Percentiles rank a stretch among this genome's conserved stretches.
Evolutionary conservation across 345 rosid genomes (phyloP).

Genomic region (Salix purpurea): DNA sequence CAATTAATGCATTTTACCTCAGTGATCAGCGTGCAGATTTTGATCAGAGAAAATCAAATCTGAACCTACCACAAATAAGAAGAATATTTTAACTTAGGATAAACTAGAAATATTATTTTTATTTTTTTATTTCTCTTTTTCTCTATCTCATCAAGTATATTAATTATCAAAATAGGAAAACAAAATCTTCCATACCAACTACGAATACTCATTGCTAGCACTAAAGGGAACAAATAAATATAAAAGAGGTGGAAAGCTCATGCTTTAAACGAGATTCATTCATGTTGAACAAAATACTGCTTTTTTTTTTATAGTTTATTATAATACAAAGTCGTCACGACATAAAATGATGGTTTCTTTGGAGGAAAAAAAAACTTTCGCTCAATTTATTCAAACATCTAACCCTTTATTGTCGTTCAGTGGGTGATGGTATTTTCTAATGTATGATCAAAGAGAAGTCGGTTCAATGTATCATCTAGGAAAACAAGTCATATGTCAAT

Average conservation of each 20-base stretch:
- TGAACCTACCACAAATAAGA: too few relatives aligned
- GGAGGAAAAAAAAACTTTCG: background rate
- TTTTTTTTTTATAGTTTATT: background rate
- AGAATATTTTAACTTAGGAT: too few relatives aligned
- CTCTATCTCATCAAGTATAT: too few relatives aligned
- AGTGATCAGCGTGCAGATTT: too few relatives aligned
- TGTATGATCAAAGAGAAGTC: background rate
- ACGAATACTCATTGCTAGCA: background rate
- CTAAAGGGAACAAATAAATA: background rate
- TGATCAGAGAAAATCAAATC: too few relatives aligned
- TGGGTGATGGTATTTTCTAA: background rate
- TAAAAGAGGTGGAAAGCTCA: background rate
- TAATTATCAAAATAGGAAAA: too few relatives aligned
- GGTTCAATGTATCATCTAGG: background rate
- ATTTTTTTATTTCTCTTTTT: too few relatives aligned
- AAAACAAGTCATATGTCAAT: background rate
- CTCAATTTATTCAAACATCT: background rate
- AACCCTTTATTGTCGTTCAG: background rate
- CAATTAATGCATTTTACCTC: too few relatives aligned
- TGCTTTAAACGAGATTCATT: background rate
- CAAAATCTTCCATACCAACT: background rate
- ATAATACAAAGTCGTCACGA: background rate
- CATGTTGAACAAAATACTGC: background rate
- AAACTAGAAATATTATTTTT: too few relatives aligned
- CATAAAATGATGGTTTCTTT: background rate